Base-by-base conservation (phyloP, 352 stramenopile species). In the Peronospora farinosa region DNA sequence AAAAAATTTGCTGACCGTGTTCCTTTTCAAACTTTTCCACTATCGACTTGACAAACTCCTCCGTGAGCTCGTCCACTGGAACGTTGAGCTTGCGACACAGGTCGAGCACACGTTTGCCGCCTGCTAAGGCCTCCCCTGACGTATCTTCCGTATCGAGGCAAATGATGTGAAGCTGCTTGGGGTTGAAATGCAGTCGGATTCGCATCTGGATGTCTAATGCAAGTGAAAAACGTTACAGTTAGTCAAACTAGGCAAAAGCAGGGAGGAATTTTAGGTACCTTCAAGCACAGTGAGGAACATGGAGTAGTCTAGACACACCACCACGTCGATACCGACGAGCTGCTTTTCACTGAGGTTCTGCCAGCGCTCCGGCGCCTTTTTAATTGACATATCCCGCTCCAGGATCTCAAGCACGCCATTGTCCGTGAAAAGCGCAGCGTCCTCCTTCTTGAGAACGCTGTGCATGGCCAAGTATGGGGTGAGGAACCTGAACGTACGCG, bases 131-230 rank as follows among this genome's bases (percentile, higher is more conserved):
- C n/a, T 87, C 67, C 27, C 86, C 63, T 2, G 82, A 71, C 0
- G 83, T 88, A 59, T 94, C 83, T 25, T 74, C 68, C 16, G 74
- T 83, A 40, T 93, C 82, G 16, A 94, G 52, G 40, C 84, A 92
- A 48, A 94, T 81, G 31, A 93, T 43, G 47, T 92, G 81, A 27
- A 94, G 53, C 16, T 63, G 65, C 28, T 81, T 77, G 49, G 42
- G 30, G 51, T 75, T 74, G 42, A 75, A 68, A 51, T 58, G 73
- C 13, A 74, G 37, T 19, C 63, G 67, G 47, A 83, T 62, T 17
- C 72, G 64, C 67, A 67, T 74, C 33, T 69, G 67, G 42, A 81
- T 63, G 49, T 84, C 73, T 84, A 21, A 51, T 27, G 33, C 28
- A 44, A 11, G 6, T 9, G 5, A 17, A 33, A 30, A 21, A 45